Evolutionary conservation across 352 stramenopile species (phyloP).

Genomic region (Globisporangium splendens): DNA sequence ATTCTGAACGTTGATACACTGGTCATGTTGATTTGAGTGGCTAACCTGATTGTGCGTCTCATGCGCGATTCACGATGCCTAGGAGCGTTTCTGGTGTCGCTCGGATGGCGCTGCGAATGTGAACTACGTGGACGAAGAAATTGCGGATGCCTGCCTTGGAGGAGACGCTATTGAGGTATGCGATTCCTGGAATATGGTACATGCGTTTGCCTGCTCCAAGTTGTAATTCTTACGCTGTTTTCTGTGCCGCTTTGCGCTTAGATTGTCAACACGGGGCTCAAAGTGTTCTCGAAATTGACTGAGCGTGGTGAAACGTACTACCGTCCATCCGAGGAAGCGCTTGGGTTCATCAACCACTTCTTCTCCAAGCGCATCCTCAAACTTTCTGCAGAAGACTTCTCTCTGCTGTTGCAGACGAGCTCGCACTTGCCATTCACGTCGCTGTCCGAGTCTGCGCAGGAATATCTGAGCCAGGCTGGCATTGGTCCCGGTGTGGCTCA

Average conservation of each 20-base stretch:
- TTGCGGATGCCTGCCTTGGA: constrained; percentile 52
- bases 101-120: constrained; percentile 72
- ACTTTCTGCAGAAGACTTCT: constrained; percentile 42
- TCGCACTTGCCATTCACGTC: constrained; percentile 52
- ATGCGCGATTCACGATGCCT: neutral
- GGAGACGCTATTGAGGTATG: constrained; percentile 66
- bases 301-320: constrained; percentile 73
- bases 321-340: constrained; percentile 82
- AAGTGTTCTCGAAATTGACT: constrained; percentile 83
- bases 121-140: constrained; percentile 77
- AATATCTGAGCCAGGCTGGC: constrained; percentile 23
- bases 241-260: constrained; percentile 20
- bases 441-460: constrained; percentile 36
- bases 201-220: no score
- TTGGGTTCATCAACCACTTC: constrained; percentile 82
- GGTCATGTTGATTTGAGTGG: neutral
- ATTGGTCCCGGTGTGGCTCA: constrained; percentile 62
- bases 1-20: neutral
- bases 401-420: constrained; percentile 40
- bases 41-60: no score
- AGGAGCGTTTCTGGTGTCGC: constrained; percentile 67
- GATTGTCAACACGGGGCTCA: constrained; percentile 92
- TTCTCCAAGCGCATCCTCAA: constrained; percentile 78
- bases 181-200: no score
- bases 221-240: neutral